phyloP scores from a whole-genome alignment of 208 protist genomes.

The Leishmania guyanensis region DNA sequence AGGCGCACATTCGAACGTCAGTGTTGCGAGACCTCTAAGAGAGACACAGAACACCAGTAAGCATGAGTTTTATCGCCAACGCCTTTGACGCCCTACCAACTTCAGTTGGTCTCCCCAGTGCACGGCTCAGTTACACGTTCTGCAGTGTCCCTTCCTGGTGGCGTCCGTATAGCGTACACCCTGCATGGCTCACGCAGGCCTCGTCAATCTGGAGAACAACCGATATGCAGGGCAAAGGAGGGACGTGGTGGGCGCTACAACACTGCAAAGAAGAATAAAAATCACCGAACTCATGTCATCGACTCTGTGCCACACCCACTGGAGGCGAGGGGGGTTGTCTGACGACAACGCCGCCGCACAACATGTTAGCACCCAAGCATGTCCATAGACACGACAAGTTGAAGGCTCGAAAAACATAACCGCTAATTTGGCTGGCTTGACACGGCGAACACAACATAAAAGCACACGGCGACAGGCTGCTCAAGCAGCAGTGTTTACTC shows the following conservation, averaged over 20 bases:
- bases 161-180: not conserved
- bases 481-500: not conserved
- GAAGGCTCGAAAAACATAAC: not conserved
- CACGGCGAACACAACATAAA: not conserved
- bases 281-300: not conserved
- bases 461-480: not conserved
- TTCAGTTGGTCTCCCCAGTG: not conserved
- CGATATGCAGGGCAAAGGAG: not conserved
- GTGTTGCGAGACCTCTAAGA: not conserved
- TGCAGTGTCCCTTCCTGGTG: not conserved
- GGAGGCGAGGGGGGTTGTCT: not conserved
- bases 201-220: not conserved
- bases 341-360: not conserved
- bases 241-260: not conserved
- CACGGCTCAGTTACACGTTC: not conserved
- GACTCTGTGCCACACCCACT: too few species aligned
- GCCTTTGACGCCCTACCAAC: not conserved
- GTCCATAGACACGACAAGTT: not conserved
- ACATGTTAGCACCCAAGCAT: conserved; percentile 7
- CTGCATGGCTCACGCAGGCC: not conserved
- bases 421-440: not conserved
- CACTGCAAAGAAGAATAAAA: not conserved
- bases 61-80: not conserved
- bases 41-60: not conserved
- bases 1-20: not conserved